Evolutionary conservation across 768 basidiomycete species (phyloP).

Genomic region (Daedaleopsis nitida): DNA sequence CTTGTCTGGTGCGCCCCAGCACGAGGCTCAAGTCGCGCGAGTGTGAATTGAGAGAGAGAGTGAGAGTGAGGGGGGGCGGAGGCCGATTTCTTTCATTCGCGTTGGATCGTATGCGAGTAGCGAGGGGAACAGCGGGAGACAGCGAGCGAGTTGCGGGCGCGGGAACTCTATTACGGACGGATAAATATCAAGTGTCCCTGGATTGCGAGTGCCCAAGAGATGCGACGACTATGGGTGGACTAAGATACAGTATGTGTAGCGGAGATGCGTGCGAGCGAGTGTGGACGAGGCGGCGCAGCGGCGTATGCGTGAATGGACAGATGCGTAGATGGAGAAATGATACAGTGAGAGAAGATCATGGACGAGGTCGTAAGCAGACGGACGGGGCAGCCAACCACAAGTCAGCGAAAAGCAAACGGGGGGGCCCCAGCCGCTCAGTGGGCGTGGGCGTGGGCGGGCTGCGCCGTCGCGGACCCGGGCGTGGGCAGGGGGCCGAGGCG

Average conservation of each 20-base stretch:
- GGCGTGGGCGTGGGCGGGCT: neutral
- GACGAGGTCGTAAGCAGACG: neutral
- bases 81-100: no score
- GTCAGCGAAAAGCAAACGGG: no score
- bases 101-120: no score
- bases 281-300: neutral
- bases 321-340: neutral
- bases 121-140: neutral
- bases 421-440: neutral
- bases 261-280: neutral
- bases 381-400: neutral
- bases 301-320: neutral
- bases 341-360: neutral
- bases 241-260: constrained; percentile 1
- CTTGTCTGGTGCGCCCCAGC: no score
- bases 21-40: no score
- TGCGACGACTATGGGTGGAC: neutral
- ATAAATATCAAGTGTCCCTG: neutral
- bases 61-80: no score
- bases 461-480: neutral
- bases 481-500: constrained; percentile 4
- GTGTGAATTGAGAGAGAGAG: no score
- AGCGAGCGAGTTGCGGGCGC: neutral
- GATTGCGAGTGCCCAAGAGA: neutral
- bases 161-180: neutral